Conservation (phyloP, 441 rosid species). For the Pelargonium myrrhifolium region DNA sequence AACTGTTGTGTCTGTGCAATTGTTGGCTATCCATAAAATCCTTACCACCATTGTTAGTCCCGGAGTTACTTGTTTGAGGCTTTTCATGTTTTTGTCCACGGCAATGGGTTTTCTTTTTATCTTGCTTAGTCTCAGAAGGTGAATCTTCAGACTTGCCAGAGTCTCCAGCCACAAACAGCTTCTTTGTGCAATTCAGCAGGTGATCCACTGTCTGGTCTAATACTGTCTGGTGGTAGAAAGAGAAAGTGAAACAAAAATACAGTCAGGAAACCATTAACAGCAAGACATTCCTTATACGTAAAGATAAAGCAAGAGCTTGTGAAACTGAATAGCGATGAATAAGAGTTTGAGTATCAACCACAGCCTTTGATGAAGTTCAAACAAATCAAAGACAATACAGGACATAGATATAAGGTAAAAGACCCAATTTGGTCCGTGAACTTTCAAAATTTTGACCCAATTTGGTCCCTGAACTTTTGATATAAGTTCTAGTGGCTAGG, state of each 20-base stretch:
- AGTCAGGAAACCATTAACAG: conserved; percentile 1
- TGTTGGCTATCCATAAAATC: conserved; percentile 5
- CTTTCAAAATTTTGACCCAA: too few relatives aligned
- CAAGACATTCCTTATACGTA: background rate
- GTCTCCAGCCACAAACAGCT: conserved; percentile 40
- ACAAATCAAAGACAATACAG: too few relatives aligned
- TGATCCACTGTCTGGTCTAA: conserved; percentile 57
- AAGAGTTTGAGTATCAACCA: conserved; percentile 7
- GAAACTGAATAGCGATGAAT: background rate
- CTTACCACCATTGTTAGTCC: conserved; percentile 40
- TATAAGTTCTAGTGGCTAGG: too few relatives aligned
- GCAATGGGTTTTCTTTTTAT: conserved; percentile 18
- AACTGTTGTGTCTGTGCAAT: conserved; percentile 7
- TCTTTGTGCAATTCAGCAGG: conserved; percentile 53
- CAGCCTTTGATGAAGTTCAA: background rate
- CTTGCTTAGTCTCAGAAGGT: conserved; percentile 21
- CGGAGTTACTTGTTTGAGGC: conserved; percentile 26
- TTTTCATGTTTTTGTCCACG: conserved; percentile 23
- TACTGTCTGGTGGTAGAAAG: conserved; percentile 29
- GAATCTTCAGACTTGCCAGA: conserved; percentile 18
- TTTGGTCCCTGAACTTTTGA: too few relatives aligned
- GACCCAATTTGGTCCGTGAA: too few relatives aligned
- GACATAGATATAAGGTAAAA: too few relatives aligned
- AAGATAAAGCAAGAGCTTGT: background rate
- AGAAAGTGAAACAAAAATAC: background rate